phyloP scores from a whole-genome alignment of 129 eudicot species.

The Calendula officinalis region DNA sequence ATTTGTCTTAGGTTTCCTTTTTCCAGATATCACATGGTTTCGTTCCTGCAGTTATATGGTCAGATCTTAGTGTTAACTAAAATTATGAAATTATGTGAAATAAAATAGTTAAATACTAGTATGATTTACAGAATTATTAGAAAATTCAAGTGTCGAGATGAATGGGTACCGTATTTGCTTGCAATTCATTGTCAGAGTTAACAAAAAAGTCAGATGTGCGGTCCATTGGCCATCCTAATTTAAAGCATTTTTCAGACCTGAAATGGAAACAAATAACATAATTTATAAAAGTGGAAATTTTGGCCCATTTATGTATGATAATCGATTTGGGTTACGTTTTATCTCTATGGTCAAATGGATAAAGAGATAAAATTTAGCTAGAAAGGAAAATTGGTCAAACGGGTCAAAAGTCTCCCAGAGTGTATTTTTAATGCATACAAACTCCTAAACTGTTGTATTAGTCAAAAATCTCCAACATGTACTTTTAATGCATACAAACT shows the following conservation, averaged over 20 bases:
- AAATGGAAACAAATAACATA: conserved; percentile 1
- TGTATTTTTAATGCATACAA: background rate
- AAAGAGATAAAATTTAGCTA: no score
- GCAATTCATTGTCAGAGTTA: conserved; percentile 47
- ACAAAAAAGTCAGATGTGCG: conserved; percentile 71
- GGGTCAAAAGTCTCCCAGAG: conserved; percentile 1
- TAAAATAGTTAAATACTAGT: conserved; percentile 14
- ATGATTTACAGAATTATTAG: background rate
- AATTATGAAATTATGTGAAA: conserved; percentile 14
- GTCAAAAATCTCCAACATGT: background rate
- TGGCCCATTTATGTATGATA: background rate
- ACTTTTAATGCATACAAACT: background rate
- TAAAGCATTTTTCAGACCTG: conserved; percentile 88
- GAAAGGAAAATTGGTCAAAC: background rate
- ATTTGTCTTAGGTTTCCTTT: conserved; percentile 82
- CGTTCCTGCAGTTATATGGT: conserved; percentile 43
- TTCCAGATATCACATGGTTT: conserved; percentile 52
- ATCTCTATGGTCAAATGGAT: no score
- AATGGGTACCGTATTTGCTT: conserved; percentile 39
- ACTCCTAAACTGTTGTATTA: background rate
- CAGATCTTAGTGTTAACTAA: conserved; percentile 12
- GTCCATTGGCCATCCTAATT: conserved; percentile 98
- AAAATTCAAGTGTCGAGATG: conserved; percentile 19
- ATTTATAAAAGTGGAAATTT: background rate
- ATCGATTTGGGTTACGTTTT: background rate